Base-by-base conservation (phyloP, 2,329 filamentous ascomycete genomes). In the Didymella glomerata region DNA sequence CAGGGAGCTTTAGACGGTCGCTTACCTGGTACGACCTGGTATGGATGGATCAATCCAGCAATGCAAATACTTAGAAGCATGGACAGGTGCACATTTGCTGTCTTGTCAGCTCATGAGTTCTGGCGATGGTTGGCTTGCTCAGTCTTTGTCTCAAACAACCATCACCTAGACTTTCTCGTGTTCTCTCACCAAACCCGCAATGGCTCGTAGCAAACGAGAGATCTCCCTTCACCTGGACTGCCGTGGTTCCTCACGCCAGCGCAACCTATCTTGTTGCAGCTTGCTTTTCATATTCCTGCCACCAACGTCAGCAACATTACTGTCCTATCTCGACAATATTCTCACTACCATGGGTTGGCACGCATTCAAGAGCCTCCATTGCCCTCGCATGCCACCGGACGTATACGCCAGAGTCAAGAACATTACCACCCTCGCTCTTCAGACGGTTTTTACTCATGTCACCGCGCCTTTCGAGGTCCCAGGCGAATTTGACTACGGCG, bases 1-100 rank as follows among this genome's bases (percentile, higher is more conserved):
- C n/a, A 30, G 44, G 20, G 36, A 34, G 27, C 27, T 47, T 42
- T 57, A 52, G 54, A 51, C 48, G 32, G 32, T 50, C 48, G 25
- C 40, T 50, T 34, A 38, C 28, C 18, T 30, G 40, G 38, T 30
- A 7, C 36, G 30, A 7, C 14, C 16, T 45, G 40, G 40, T 49
- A 45, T 18, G 46, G 32, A 18, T 41, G 46, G 30, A 27, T 44
- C 47, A 30, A 20, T 25, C 18, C 38, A 42, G 18, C 30, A 49
- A 56, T 30, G 30, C 24, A 38, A 32, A 24, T 10, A 2, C 4
- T 40, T 8, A 40, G 22, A 40, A 40, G 24, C 20, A 28, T 32
- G 11, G 42, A n/a, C n/a, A n/a, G n/a, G n/a, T n/a, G n/a, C n/a
- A n/a, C 27, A 24, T 28, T 30, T 48, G 28, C 28, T 32, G 8